Evolutionary conservation across 2,329 filamentous ascomycete species (phyloP).

Genomic region (Diaporthe citrichinensis): DNA sequence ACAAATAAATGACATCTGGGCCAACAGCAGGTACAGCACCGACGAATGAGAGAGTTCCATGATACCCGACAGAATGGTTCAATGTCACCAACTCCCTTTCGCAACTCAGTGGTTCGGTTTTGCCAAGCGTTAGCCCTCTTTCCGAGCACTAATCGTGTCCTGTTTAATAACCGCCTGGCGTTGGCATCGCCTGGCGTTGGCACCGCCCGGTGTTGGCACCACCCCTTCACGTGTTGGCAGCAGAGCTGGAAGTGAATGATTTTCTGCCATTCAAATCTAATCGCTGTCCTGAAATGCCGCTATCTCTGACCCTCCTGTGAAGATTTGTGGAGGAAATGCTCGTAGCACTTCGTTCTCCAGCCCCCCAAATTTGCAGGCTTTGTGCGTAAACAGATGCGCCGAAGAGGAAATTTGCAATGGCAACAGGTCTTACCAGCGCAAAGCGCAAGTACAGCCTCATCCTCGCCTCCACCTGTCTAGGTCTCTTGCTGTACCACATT

Average conservation of each 20-base stretch:
- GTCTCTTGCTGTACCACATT: background rate
- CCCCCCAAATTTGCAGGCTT: background rate
- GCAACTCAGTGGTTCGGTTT: too few relatives aligned
- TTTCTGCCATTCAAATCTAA: background rate
- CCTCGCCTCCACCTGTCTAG: background rate
- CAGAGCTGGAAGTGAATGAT: background rate
- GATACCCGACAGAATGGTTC: background rate
- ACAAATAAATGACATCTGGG: background rate
- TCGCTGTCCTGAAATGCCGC: background rate
- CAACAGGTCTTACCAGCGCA: background rate
- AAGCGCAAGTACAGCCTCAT: slow-evolving; percentile 18
- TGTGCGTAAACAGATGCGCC: background rate
- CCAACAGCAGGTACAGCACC: background rate
- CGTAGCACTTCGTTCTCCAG: background rate
- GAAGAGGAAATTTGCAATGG: background rate
- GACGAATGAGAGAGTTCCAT: background rate
- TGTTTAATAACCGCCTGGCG: background rate
- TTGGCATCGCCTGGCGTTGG: background rate
- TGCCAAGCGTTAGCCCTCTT: too few relatives aligned
- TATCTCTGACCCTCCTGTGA: background rate
- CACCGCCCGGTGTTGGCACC: background rate
- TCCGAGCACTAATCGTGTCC: background rate
- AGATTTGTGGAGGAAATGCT: background rate
- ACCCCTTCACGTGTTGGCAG: background rate
- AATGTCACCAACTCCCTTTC: background rate